Percentiles rank a stretch among this genome's conserved stretches.
phyloP scores from a whole-genome alignment of 1,284 basidiomycete genomes.

The Heterobasidion annosum region DNA sequence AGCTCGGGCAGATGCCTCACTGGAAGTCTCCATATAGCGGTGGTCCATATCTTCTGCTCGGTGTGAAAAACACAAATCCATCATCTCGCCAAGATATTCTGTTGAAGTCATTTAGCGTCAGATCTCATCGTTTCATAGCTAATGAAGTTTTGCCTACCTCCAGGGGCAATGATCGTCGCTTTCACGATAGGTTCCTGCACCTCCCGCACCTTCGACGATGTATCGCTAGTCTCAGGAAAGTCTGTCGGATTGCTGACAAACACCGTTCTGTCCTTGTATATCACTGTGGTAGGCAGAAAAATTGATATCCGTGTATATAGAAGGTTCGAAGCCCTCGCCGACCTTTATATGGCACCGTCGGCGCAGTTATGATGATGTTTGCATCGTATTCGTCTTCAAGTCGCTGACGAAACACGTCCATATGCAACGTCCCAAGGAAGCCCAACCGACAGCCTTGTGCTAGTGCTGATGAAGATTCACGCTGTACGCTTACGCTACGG shows the following conservation, averaged over 20 bases:
- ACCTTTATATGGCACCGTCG: slow-evolving; percentile 91
- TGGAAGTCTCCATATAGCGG: slow-evolving; percentile 63
- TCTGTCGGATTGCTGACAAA: slow-evolving; percentile 87
- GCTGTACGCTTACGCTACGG: slow-evolving; percentile 84
- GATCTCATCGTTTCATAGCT: background rate
- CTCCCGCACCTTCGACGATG: slow-evolving; percentile 54
- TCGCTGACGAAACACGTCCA: slow-evolving; percentile 95
- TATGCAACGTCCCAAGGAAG: slow-evolving; percentile 92
- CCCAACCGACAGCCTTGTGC: slow-evolving; percentile 95
- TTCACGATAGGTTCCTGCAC: slow-evolving; percentile 87
- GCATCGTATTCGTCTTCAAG: slow-evolving; percentile 96
- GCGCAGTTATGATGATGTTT: slow-evolving; percentile 85
- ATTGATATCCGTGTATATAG: too few relatives aligned
- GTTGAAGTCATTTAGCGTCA: background rate
- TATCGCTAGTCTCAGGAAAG: slow-evolving; percentile 76
- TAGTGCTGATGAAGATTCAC: slow-evolving; percentile 89
- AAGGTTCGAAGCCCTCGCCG: slow-evolving; percentile 12
- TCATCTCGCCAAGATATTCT: slow-evolving; percentile 88
- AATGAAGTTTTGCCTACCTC: slow-evolving; percentile 41
- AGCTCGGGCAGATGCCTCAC: slow-evolving; percentile 46
- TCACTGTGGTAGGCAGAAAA: slow-evolving; percentile 35
- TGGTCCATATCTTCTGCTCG: slow-evolving; percentile 76
- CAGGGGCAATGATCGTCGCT: slow-evolving; percentile 88
- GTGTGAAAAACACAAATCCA: slow-evolving; percentile 80
- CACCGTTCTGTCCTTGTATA: slow-evolving; percentile 63